These are phyloP conservation scores for Saccharomycopsis crataegensis DNA, from an alignment of 1,139 yeast species.

Conservation along the genomic window DNA sequence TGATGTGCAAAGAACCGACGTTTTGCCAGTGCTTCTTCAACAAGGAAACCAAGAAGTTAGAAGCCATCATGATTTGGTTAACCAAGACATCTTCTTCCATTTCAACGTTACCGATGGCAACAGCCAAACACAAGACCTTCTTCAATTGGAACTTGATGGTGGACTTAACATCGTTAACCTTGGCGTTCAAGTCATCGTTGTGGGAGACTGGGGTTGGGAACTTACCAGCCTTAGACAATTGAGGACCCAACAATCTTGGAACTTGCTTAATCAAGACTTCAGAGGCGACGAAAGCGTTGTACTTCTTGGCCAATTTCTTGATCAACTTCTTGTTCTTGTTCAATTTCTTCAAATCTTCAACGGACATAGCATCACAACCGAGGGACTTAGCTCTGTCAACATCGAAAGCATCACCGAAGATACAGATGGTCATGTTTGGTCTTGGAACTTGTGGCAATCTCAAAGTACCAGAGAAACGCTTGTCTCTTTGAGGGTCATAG, in stretches of 20 bases:
- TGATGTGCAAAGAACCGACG: conserved; percentile 98
- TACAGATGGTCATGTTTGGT: conserved; percentile 99
- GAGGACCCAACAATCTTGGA: conserved; percentile 99
- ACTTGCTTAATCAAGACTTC: conserved; percentile 99
- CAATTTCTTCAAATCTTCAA: conserved; percentile 99
- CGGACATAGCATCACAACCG: conserved; percentile 99
- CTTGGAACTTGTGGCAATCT: conserved; percentile 99
- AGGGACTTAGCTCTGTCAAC: conserved; percentile 99
- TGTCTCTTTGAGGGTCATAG: conserved; percentile 99
- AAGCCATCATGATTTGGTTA: conserved; percentile 97
- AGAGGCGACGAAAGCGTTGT: conserved; percentile 99
- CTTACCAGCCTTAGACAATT: conserved; percentile 99
- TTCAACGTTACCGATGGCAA: conserved; percentile 96
- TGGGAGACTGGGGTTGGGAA: conserved; percentile 99
- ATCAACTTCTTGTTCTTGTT: conserved; percentile 99
- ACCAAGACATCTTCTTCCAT: conserved; percentile 96
- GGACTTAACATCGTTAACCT: conserved; percentile 96
- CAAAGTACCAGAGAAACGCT: conserved; percentile 99
- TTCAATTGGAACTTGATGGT: conserved; percentile 99
- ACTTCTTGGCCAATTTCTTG: conserved; percentile 99
- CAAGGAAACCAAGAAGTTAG: conserved; percentile 98
- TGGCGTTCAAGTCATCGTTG: conserved; percentile 93
- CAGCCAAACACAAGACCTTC: conserved; percentile 92
- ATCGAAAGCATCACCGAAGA: conserved; percentile 99
- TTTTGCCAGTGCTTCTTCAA: conserved; percentile 99